Conservation (phyloP, 2,329 filamentous ascomycete species). For the Talaromyces sp. region DNA sequence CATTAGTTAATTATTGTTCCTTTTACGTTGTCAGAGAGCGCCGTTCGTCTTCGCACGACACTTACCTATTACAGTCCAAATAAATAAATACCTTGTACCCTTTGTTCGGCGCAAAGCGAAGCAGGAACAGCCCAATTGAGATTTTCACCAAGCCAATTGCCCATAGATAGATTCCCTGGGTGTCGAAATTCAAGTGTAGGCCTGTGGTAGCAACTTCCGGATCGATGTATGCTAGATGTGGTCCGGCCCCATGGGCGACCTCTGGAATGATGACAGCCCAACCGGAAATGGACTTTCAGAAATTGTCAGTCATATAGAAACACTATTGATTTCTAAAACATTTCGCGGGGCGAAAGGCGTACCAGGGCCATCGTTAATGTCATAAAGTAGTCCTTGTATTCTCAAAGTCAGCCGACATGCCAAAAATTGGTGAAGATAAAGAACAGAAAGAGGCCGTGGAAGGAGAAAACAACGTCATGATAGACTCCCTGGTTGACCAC, state of each 20-base stretch:
- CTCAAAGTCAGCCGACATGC: background rate
- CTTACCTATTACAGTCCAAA: background rate
- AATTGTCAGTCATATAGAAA: background rate
- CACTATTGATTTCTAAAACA: background rate
- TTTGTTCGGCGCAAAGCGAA: background rate
- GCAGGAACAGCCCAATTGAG: background rate
- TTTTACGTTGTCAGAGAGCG: background rate
- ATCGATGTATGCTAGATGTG: conserved; percentile 47
- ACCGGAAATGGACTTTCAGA: conserved; percentile 35
- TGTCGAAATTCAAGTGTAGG: conserved; percentile 47
- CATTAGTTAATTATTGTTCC: background rate
- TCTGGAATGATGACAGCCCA: conserved; percentile 44
- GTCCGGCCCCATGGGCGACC: conserved; percentile 48
- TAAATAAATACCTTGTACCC: background rate
- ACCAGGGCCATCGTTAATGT: background rate
- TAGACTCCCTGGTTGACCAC: background rate
- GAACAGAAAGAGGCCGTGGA: background rate
- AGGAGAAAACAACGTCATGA: background rate
- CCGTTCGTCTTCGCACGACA: background rate
- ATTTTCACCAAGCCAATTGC: conserved; percentile 29
- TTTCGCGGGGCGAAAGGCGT: background rate
- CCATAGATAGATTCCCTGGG: conserved; percentile 47
- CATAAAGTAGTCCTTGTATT: background rate
- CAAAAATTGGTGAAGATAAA: background rate
- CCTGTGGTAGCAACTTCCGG: conserved; percentile 34